phyloP scores from a whole-genome alignment of 2,329 filamentous ascomycete species.

The Xylaria sp. region DNA sequence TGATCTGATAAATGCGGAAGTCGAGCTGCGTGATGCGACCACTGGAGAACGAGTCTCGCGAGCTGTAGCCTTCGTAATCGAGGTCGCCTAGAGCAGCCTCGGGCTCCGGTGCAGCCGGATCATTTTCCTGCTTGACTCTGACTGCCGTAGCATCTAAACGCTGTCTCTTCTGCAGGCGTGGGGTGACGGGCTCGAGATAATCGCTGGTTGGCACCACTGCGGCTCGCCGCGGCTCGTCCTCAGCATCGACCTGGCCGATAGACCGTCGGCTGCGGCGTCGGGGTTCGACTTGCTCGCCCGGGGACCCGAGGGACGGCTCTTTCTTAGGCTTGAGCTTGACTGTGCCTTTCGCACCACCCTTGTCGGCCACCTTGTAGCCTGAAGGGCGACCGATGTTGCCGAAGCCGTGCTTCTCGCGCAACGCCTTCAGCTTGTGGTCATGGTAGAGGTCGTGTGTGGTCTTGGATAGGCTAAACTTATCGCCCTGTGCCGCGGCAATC shows the following conservation, averaged over 20 bases:
- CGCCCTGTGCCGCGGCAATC: constrained; percentile 49
- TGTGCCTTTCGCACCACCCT: constrained; percentile 40
- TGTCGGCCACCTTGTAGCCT: constrained; percentile 47
- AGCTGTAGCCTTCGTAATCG: constrained; percentile 55
- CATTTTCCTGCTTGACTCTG: constrained; percentile 4
- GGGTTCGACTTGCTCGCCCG: constrained; percentile 22
- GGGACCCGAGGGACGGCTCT: constrained; percentile 26
- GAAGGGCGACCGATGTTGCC: constrained; percentile 64
- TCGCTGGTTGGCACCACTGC: constrained; percentile 25
- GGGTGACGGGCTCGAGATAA: constrained; percentile 38
- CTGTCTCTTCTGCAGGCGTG: constrained; percentile 41
- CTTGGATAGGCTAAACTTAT: constrained; percentile 57
- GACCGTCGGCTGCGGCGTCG: constrained; percentile 40
- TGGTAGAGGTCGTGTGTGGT: constrained; percentile 62
- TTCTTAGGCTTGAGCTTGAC: constrained; percentile 40
- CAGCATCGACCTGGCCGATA: constrained; percentile 40
- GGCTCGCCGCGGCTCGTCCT: constrained; percentile 26
- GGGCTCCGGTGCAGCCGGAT: constrained; percentile 7
- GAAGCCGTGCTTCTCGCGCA: constrained; percentile 59
- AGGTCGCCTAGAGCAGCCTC: constrained; percentile 45
- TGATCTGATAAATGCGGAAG: constrained; percentile 59
- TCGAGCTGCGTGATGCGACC: constrained; percentile 53
- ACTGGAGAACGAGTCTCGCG: constrained; percentile 56
- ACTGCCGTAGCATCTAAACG: constrained; percentile 32
- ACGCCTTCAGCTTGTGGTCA: constrained; percentile 55